Percentiles rank a stretch among this genome's conserved stretches.
phyloP scores from a whole-genome alignment of 352 stramenopile species.

The Aphanomyces euteiches region DNA sequence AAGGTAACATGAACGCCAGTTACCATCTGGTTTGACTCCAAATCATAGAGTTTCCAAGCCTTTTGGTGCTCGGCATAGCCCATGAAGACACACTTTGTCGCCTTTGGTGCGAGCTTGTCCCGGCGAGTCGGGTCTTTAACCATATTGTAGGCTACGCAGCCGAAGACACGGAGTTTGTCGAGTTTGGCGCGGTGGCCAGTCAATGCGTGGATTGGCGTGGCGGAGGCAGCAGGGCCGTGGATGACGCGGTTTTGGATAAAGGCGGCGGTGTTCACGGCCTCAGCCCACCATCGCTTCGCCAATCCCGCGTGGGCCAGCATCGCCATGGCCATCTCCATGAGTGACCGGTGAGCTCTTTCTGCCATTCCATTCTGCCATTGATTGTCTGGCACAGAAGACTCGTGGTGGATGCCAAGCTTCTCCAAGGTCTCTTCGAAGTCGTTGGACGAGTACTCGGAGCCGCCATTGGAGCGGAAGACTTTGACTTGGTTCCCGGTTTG shows the following conservation, averaged over 20 bases:
- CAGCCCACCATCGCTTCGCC: not conserved
- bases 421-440: not conserved
- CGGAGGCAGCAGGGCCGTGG: not conserved
- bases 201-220: constrained; percentile 7
- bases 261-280: constrained; percentile 13
- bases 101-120: constrained; percentile 17
- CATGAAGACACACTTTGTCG: constrained; percentile 31
- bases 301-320: not conserved
- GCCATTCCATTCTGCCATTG: constrained; percentile 17
- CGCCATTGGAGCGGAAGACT: not conserved
- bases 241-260: constrained; percentile 14
- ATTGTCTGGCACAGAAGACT: not conserved
- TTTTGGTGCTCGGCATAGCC: constrained; percentile 27
- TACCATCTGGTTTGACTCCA: constrained; percentile 18
- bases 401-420: constrained; percentile 1
- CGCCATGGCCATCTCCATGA: constrained; percentile 17
- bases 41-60: constrained; percentile 28
- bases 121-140: not conserved
- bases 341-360: not conserved
- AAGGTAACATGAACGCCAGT: constrained; percentile 30
- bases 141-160: constrained; percentile 13
- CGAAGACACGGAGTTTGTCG: constrained; percentile 6
- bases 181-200: not conserved
- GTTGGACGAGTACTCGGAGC: constrained; percentile 3
- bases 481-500: constrained; percentile 1